Percentiles rank a stretch among this genome's conserved stretches.
Conservation (phyloP, 257 asterid species). For the Haberlea rhodopensis region DNA sequence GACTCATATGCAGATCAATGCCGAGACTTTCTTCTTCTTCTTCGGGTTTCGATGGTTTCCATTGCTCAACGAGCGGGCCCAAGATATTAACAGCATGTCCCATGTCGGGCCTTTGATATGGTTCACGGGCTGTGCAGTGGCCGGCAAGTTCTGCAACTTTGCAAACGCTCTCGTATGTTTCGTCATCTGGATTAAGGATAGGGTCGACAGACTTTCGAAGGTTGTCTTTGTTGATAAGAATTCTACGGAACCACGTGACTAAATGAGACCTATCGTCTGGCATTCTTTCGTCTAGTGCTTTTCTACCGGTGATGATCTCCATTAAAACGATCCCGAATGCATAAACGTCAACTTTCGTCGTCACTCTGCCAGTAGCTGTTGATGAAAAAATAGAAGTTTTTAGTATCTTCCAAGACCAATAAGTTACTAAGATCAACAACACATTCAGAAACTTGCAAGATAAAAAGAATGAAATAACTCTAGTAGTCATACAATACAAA, state of each 20-base stretch:
- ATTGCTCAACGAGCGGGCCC: conserved; percentile 86
- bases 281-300: conserved; percentile 76
- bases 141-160: conserved; percentile 87
- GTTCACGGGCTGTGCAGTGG: conserved; percentile 88
- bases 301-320: conserved; percentile 86
- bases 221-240: conserved; percentile 79
- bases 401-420: neutral
- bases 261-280: conserved; percentile 86
- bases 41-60: conserved; percentile 64
- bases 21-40: conserved; percentile 68
- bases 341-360: conserved; percentile 87
- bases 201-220: conserved; percentile 68
- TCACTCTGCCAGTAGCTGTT: conserved; percentile 93
- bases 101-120: conserved; percentile 94
- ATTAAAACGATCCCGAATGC: conserved; percentile 87
- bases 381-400: neutral
- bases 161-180: conserved; percentile 76
- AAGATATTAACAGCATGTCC: conserved; percentile 89
- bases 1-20: conserved; percentile 75
- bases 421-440: neutral
- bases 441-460: neutral
- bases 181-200: conserved; percentile 63
- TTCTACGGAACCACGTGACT: conserved; percentile 90
- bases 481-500: neutral
- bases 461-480: neutral